phyloP scores from a whole-genome alignment of 2,329 filamentous ascomycete species.

The Cytospora piceae region DNA sequence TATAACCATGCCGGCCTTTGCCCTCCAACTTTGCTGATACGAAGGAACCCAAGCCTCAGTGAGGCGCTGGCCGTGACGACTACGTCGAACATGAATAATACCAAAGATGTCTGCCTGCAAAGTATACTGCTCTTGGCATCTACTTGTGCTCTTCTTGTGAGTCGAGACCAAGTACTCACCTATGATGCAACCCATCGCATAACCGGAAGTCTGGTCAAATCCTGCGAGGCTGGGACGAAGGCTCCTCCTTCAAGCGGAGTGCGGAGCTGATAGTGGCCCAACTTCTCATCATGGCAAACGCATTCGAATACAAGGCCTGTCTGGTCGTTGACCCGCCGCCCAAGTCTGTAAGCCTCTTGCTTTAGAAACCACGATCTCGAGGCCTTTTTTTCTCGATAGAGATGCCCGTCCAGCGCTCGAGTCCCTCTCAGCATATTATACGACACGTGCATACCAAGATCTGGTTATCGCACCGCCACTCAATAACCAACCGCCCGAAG shows the following conservation, averaged over 20 bases:
- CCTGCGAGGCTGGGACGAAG: neutral
- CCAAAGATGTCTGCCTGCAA: slow-evolving; percentile 1
- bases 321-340: neutral
- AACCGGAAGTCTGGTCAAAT: neutral
- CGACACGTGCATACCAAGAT: neutral
- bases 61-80: slow-evolving; percentile 12
- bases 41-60: slow-evolving; percentile 3
- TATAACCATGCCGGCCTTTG: neutral
- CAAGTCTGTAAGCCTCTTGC: neutral
- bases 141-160: neutral
- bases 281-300: neutral
- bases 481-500: neutral
- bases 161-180: neutral
- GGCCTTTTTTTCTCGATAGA: neutral
- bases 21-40: neutral
- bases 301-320: neutral
- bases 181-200: neutral
- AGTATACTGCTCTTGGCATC: neutral
- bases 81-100: neutral
- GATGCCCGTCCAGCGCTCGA: neutral
- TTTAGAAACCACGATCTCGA: neutral
- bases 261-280: neutral
- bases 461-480: neutral
- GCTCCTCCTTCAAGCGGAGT: neutral
- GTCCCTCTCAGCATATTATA: neutral